Evolutionary conservation across 805 yeast species (phyloP), one percentile per base, ranked within the genome.

Genomic region (Maudiozyma serrabonitensis): DNA sequence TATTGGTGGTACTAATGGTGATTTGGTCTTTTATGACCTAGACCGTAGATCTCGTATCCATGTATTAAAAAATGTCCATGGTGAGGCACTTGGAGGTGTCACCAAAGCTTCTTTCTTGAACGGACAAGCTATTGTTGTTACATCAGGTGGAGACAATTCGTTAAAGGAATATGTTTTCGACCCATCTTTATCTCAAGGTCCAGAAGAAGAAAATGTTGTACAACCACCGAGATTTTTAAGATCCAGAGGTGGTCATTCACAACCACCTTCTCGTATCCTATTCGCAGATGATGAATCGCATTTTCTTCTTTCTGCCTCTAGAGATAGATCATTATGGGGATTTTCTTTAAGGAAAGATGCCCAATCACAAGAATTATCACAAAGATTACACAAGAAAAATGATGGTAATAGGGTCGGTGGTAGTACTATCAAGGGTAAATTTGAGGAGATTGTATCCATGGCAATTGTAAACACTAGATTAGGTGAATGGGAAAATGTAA

Each of bases 171-270:
- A 75, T 57, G 97, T 89, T 0, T 93, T 93, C 68, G 99, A 93
- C 68, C 97, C 97, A 2, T 79, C 93, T 1, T 70, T 90, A 46
- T 80, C 90, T 0, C 78, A 81, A 56, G 59, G 54, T 16, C 16
- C 13, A 41, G 64, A 60, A 42, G 63, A 65, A 37, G 66, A 66
- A 40, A 72, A 82, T 1, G 80, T 87, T 32, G 82, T 86, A 5
- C 79, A 89, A 12, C 95, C 96, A 1, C 98, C 99, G 41, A 82
- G 99, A 61, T 80, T 82, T 52, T 73, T 95, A 59, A 80, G 99
- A 64, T 85, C 95, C 0, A 79, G 99, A 63, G 98, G 97, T 59
- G 99, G 99, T n/a, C 99, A 93, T 65, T 80, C 95, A 4, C 84
- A 86, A 31, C 95, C 99, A 3, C 95, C 98, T 2, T 74, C 84